phyloP scores from a whole-genome alignment of 2,329 filamentous ascomycete genomes.

The Rhynchosporium graminicola region DNA sequence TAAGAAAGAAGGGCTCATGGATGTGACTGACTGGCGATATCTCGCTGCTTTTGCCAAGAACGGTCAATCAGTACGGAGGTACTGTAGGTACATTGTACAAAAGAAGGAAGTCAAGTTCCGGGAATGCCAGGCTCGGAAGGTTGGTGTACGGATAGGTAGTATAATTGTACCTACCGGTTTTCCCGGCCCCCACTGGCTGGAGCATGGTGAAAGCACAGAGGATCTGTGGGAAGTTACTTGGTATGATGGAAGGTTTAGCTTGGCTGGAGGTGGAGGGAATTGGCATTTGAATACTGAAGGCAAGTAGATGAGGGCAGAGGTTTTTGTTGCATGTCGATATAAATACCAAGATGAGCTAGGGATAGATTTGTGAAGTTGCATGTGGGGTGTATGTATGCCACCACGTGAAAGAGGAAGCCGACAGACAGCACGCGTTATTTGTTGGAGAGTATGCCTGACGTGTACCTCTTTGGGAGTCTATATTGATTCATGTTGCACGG shows the following conservation, averaged over 20 bases:
- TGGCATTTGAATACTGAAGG: not conserved
- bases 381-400: not conserved
- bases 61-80: no score
- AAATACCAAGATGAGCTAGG: constrained; percentile 1
- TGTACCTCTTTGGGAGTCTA: no score
- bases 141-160: not conserved
- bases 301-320: not conserved
- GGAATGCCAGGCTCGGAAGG: not conserved
- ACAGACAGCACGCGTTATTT: no score
- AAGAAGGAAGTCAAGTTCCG: constrained; percentile 3
- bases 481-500: not conserved
- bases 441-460: no score
- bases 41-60: no score
- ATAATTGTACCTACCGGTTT: not conserved
- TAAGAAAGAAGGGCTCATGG: not conserved
- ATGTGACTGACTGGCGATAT: not conserved
- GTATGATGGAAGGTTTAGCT: not conserved
- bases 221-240: not conserved
- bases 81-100: not conserved
- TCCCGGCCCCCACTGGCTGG: not conserved
- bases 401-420: no score
- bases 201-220: not conserved
- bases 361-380: not conserved
- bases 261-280: not conserved
- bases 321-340: constrained; percentile 7